These are phyloP conservation scores for Cylindrodendrum hubeiense DNA, from an alignment of 2,329 filamentous ascomycete genomes.

Conservation along the genomic window DNA sequence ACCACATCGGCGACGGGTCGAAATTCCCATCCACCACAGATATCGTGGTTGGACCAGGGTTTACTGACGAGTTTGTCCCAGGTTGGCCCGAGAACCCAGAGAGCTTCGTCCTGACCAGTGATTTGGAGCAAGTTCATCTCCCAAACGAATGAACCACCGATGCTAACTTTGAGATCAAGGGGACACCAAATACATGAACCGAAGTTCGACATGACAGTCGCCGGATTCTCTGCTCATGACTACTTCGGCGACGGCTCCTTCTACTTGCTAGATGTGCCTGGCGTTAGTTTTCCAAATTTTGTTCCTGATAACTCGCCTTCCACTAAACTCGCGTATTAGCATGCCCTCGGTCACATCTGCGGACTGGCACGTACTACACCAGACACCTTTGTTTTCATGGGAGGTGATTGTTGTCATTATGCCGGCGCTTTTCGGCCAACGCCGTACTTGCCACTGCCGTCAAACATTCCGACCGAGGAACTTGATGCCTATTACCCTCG, in stretches of 20 bases:
- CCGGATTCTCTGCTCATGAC: conserved; percentile 37
- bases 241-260: conserved; percentile 43
- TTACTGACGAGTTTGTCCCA: conserved; percentile 22
- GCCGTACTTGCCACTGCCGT: not conserved
- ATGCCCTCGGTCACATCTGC: conserved; percentile 36
- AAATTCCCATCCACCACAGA: conserved; percentile 37
- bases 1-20: conserved; percentile 41
- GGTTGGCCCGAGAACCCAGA: conserved; percentile 21
- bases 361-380: conserved; percentile 53
- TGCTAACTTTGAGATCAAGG: not conserved
- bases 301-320: not conserved
- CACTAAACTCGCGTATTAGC: not conserved
- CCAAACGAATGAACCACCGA: too few species aligned
- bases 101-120: not conserved
- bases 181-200: not conserved
- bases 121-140: not conserved
- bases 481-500: conserved; percentile 1
- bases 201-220: conserved; percentile 32
- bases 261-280: conserved; percentile 41
- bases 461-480: not conserved
- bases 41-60: conserved; percentile 41
- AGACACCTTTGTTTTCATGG: conserved; percentile 56
- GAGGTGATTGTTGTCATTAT: conserved; percentile 57
- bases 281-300: conserved; percentile 3
- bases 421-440: conserved; percentile 46